These are phyloP conservation scores for Barnettozyma wickerhamii DNA, from an alignment of 805 yeast species.

Conservation along the genomic window DNA sequence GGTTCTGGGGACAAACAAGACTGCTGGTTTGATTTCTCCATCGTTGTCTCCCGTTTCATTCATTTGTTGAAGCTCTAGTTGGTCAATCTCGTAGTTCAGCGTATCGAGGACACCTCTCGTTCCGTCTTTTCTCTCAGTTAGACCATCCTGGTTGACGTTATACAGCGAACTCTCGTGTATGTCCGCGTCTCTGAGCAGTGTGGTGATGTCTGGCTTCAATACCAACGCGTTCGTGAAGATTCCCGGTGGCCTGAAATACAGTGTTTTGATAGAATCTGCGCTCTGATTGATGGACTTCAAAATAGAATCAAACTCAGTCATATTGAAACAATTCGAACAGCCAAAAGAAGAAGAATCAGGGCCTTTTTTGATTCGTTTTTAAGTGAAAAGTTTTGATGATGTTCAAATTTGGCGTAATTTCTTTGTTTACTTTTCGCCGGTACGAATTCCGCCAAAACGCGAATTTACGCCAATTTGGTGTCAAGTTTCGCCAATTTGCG, in stretches of 20 bases:
- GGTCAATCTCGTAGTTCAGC: constrained; percentile 32
- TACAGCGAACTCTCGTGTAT: constrained; percentile 48
- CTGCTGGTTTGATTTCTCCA: constrained; percentile 13
- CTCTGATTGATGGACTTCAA: constrained; percentile 14
- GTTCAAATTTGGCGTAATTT: too few species aligned
- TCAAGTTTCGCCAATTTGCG: background rate
- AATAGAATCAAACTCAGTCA: constrained; percentile 14
- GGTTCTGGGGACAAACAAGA: constrained; percentile 22
- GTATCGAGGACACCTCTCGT: constrained; percentile 34
- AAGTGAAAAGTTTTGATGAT: too few species aligned
- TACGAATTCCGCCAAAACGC: background rate
- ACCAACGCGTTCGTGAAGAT: constrained; percentile 62
- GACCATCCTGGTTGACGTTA: constrained; percentile 33
- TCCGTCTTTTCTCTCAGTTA: constrained; percentile 49
- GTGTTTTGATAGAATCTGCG: constrained; percentile 21
- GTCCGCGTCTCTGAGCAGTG: constrained; percentile 57
- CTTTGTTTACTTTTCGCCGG: too few species aligned
- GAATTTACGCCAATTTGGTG: background rate
- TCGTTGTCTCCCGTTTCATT: constrained; percentile 13
- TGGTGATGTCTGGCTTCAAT: constrained; percentile 46
- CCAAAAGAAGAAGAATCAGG: too few species aligned
- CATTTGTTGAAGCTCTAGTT: constrained; percentile 25
- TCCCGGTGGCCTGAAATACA: constrained; percentile 53
- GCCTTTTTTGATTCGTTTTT: too few species aligned
- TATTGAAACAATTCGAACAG: background rate